A percentile compares a stretch with the other conserved stretches of the same genome.
Evolutionary conservation across 306 rosid genomes (phyloP).

Genomic region (Inga laurina): DNA sequence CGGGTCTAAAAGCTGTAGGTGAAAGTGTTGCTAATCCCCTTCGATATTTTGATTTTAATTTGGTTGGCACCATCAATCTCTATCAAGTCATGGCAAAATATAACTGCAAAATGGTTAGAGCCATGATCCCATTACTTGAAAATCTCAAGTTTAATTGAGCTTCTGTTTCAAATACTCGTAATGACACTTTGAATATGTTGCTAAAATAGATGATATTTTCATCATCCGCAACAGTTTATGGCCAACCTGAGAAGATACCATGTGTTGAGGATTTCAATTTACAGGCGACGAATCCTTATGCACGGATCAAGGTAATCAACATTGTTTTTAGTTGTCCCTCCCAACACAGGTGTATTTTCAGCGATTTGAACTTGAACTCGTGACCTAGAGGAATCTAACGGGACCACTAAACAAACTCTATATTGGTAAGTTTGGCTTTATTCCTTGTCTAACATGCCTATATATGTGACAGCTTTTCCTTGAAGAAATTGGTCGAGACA

Average conservation of each 20-base stretch:
- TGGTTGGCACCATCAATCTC: not conserved
- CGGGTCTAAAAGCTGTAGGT: not conserved
- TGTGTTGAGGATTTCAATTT: not conserved
- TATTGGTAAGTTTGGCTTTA: no score
- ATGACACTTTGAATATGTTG: not conserved
- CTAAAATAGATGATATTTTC: not conserved
- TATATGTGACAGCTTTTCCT: not conserved
- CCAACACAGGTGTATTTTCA: fast-evolving
- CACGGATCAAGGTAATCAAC: not conserved
- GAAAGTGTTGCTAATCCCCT: not conserved
- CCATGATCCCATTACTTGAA: not conserved
- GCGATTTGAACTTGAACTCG: no score
- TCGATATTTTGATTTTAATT: not conserved
- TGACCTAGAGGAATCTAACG: no score
- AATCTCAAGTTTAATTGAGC: not conserved
- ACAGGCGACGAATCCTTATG: not conserved
- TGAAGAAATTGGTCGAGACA: not conserved
- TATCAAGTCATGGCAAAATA: not conserved
- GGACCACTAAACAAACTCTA: no score
- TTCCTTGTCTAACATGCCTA: not conserved
- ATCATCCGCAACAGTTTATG: not conserved
- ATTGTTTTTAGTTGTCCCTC: not conserved
- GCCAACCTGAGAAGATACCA: not conserved
- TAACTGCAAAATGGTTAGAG: not conserved
- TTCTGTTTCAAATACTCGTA: not conserved